Base-by-base conservation (phyloP, 208 protist species). In the Willaertia magna region DNA sequence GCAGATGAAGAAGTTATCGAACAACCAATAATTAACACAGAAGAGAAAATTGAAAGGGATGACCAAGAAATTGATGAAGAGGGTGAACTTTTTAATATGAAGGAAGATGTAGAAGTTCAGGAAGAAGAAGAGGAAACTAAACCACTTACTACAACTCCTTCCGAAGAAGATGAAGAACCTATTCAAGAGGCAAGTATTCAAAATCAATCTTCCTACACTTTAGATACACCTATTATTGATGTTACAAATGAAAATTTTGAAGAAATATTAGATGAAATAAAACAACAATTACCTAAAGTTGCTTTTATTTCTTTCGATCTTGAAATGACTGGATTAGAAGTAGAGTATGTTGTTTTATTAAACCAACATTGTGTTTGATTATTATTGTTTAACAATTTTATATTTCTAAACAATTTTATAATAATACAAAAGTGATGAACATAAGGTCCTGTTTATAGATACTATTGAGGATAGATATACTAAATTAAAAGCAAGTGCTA, bases 241-340 rank as follows among this genome's bases (percentile, higher is more conserved):
- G 74, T 79, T 46, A 79, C 74, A n/a, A 79, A 12, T 30, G 18
- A 43, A 30, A 79, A 79, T 79, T 79, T 79, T 47, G 74, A 79
- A 30, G 74, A 43, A n/a, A 47, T 43, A 7, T 47, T 79, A 2
- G 4, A 14, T 30, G 40, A 47, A 43, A 47, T 79, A n/a, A 22
- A 43, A 79, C 20, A 46, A 79, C 4, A 43, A n/a, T 14, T 79
- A n/a, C 42, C 74, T 16, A 79, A 26, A 1, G 30, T 9, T 47
- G 0, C 46, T 18, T 83, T 83, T 55, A 22, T 83, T 22, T 40
- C 16, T 42, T 43, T 83, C 7, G 78, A 83, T 83, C 18, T 40
- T 42, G 78, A 83, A 83, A 46, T 83, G 14, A 43, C 78, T 55
- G 78, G 78, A 4, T 55, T 83, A 11, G 78, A 83, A 43, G 6